These are phyloP conservation scores for Penicillium sp. DNA, from an alignment of 2,329 filamentous ascomycete genomes.

Conservation along the genomic window DNA sequence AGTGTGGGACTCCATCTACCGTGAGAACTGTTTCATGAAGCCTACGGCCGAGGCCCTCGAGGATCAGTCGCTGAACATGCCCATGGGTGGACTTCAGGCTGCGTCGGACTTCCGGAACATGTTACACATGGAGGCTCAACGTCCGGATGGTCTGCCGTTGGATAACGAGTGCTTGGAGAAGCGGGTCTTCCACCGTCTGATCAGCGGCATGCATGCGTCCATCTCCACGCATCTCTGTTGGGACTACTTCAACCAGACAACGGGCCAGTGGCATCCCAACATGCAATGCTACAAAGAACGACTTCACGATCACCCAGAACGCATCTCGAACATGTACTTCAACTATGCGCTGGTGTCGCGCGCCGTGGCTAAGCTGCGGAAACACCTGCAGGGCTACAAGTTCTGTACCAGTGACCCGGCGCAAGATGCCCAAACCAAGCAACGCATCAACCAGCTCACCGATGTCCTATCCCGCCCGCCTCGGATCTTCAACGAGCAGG, in stretches of 20 bases:
- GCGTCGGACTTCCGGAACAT: constrained; percentile 61
- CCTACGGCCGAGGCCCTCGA: constrained; percentile 30
- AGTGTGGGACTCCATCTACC: constrained; percentile 95
- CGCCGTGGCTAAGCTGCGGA: constrained; percentile 84
- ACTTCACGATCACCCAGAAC: constrained; percentile 81
- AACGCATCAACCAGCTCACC: constrained; percentile 75
- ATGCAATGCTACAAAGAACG: constrained; percentile 81
- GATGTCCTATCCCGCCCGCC: constrained; percentile 63
- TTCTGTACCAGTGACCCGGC: constrained; percentile 84
- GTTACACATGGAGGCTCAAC: constrained; percentile 48
- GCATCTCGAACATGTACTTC: constrained; percentile 97
- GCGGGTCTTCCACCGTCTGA: constrained; percentile 93
- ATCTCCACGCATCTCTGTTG: constrained; percentile 96
- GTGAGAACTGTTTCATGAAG: constrained; percentile 88
- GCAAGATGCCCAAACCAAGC: constrained; percentile 75
- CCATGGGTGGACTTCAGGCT: constrained; percentile 52
- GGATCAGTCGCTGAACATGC: constrained; percentile 30
- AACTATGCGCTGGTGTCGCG: constrained; percentile 96
- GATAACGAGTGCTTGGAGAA: constrained; percentile 97
- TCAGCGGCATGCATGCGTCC: constrained; percentile 97
- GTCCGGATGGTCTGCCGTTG: constrained; percentile 62
- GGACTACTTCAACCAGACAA: constrained; percentile 93
- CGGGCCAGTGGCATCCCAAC: constrained; percentile 89
- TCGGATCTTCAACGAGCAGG: constrained; percentile 86
- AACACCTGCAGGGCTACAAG: constrained; percentile 76